Evolutionary conservation across 257 asterid genomes (phyloP), one percentile per base, ranked within the genome.

Genomic region (Handroanthus guayacan): DNA sequence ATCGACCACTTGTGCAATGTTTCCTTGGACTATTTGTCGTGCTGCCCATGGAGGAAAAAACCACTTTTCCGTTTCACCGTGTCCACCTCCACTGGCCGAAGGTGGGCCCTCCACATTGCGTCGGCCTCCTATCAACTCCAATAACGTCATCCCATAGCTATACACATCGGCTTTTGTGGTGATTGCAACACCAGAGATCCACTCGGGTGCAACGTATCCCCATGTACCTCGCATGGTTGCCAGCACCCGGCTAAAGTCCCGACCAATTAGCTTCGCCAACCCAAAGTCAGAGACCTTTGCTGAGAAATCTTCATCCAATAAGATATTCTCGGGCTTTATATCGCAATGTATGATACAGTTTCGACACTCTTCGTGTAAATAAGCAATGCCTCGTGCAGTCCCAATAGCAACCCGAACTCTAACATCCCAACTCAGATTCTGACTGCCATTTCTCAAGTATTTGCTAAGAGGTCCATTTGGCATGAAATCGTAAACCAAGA

Each of bases 171-270:
- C 97, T 58, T 92, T 92, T 0, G 95, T 84, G 44, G 97, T 92
- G 72, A 92, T 92, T 0, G 95, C 95, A 18, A 89, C 91, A 0
- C 95, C 95, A 13, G 97, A 92, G 77, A 92, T 87, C 95, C 97
- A 92, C 82, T 92, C 97, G 0, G 97, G 97, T 14, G 97, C 97
- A 44, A 92, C 92, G 16, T 92, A 92, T 3, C 97, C 97, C 95
- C 97, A 86, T 2, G 97, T 92, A 4, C 94, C 97, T 16, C 97
- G 85, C 93, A 90, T 89, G 20, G 96, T 83, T 0, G 93, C 95
- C 31, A 90, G 71, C 9, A 92, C 92, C 75, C 96, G 65, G 50
- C 97, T 92, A 55, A 89, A 86, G 79, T 90, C 97, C 77, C 97
- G 71, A 5, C 95, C 95, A 1, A 92, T 72, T 2, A 90, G 89